Conservation (phyloP, 2,329 filamentous ascomycete species). For the Microsporum ferrugineum region DNA sequence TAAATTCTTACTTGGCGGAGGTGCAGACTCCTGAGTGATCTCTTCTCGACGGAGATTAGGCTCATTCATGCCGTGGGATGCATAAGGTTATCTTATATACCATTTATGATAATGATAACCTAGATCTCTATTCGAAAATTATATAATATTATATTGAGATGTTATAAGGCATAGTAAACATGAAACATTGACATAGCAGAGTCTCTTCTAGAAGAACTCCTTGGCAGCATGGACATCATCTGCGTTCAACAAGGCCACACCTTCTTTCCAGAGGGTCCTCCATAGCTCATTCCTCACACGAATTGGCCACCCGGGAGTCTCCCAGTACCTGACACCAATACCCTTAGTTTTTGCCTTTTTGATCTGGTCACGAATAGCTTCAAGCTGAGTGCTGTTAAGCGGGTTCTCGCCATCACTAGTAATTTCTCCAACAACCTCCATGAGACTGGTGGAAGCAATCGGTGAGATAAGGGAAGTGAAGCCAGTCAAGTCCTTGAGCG, state of each 20-base stretch:
- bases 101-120: neutral
- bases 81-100: neutral
- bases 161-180: neutral
- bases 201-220: slow-evolving; percentile 9
- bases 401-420: slow-evolving; percentile 27
- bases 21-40: neutral
- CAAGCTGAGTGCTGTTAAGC: slow-evolving; percentile 34
- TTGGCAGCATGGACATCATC: slow-evolving; percentile 47
- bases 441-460: slow-evolving; percentile 45
- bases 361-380: slow-evolving; percentile 43
- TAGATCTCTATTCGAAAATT: neutral
- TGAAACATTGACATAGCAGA: neutral
- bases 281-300: slow-evolving; percentile 49
- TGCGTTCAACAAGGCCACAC: slow-evolving; percentile 52
- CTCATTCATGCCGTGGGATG: neutral
- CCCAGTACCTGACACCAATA: slow-evolving; percentile 52
- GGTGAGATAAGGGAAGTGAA: slow-evolving; percentile 41
- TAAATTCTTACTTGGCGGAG: neutral
- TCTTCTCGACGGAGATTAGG: neutral
- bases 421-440: slow-evolving; percentile 32
- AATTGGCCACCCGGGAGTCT: slow-evolving; percentile 49
- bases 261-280: slow-evolving; percentile 45
- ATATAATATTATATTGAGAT: neutral
- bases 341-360: slow-evolving; percentile 43
- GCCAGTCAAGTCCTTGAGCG: slow-evolving; percentile 35